Conservation (phyloP, 2,329 filamentous ascomycete genomes). For the Botrytis fabae region DNA sequence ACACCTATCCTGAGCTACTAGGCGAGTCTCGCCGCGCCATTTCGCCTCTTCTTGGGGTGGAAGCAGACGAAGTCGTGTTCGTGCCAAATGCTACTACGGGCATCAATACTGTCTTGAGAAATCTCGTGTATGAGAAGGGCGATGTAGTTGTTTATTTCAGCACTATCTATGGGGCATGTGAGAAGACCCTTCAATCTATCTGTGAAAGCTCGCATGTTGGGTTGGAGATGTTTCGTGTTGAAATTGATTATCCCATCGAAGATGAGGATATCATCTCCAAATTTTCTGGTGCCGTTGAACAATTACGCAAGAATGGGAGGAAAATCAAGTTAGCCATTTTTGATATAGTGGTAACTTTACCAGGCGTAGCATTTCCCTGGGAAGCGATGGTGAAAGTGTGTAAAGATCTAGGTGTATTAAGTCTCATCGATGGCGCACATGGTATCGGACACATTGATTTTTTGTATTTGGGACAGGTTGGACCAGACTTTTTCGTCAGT, state of each 20-base stretch:
- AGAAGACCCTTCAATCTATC: constrained; percentile 71
- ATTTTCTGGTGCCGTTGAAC: background rate
- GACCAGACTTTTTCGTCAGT: constrained; percentile 82
- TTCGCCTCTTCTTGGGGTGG: background rate
- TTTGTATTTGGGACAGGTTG: constrained; percentile 76
- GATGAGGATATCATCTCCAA: constrained; percentile 50
- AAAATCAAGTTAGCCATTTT: background rate
- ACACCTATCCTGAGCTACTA: background rate
- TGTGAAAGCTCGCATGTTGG: constrained; percentile 26
- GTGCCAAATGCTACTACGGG: constrained; percentile 78
- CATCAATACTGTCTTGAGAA: constrained; percentile 74
- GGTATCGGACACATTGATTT: constrained; percentile 53
- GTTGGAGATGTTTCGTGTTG: constrained; percentile 44
- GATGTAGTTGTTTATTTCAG: constrained; percentile 78
- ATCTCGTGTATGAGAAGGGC: constrained; percentile 60
- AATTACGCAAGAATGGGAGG: background rate
- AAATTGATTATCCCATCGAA: constrained; percentile 65
- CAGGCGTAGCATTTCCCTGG: constrained; percentile 78
- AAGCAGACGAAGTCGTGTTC: constrained; percentile 41
- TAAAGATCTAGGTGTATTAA: constrained; percentile 64
- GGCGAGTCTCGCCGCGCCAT: background rate
- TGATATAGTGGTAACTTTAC: constrained; percentile 72
- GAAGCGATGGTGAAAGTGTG: constrained; percentile 65
- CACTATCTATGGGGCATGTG: constrained; percentile 76
- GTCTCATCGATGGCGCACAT: constrained; percentile 80